Base-by-base conservation (phyloP, 371 early-diverging fungal genomes). In the Mortierella sp. region DNA sequence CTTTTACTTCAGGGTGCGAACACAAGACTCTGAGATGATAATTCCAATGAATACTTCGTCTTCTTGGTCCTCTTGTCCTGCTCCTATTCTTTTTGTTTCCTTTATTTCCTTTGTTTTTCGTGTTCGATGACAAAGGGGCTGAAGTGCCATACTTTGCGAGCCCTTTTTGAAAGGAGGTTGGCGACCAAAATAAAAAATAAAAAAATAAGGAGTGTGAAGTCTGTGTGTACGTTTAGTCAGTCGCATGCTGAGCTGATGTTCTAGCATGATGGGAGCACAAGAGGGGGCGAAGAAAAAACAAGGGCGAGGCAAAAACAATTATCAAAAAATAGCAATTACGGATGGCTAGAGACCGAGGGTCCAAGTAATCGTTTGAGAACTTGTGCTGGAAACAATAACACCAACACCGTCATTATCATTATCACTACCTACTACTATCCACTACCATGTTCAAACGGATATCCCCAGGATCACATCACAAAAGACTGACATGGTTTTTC, bases 191-290 rank as follows among this genome's bases (percentile, higher is more conserved):
- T 34, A 61, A 61, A 58, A 13, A 13, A 55, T 14, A 55, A 16
- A 19, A 34, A 31, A 45, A 34, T 34, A 58, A 61, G 61, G 61
- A 61, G 61, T 61, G 61, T 61, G 22, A 39, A 61, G 61, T 61
- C 37, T 22, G 61, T n/a, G n/a, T n/a, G n/a, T n/a, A n/a, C n/a
- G n/a, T 61, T 61, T 31, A 31, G 58, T 58, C 19, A 29, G 58
- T 58, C 58, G 34, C 10, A 58, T 58, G 58, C 58, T 58, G 58
- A 58, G 61, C 61, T 61, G 61, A 61, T 58, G 58, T 58, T 61
- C 61, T 61, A 61, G 61, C 34, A 34, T 37, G 37, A 19, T 61
- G 37, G 37, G 61, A 61, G 61, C 61, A 61, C 61, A 61, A 19
- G 34, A 61, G 61, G 61, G 61, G 22, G 22, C n/a, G n/a, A 22